Base-by-base conservation (phyloP, 257 asterid species). In the Solanum tarijense region DNA sequence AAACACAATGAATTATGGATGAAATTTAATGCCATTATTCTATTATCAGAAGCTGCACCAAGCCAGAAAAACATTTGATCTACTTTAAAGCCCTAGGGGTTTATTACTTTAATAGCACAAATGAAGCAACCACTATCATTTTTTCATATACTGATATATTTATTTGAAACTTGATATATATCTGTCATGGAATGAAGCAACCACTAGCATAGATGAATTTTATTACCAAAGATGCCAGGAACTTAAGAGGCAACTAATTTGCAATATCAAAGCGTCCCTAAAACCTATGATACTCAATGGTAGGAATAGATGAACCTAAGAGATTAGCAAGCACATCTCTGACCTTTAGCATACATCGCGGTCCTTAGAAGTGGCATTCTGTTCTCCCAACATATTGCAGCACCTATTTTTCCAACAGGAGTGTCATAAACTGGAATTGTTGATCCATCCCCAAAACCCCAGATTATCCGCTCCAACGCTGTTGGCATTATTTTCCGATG, bases 351-450 rank as follows among this genome's bases (percentile, higher is more conserved):
- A 92, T 97, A 96, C 98, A 97, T 91, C 34, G 98, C 98, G 13
- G 98, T 96, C 91, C 99, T 92, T 83, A 97, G 83, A 88, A 97
- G 98, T 66, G 99, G 99, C 99, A 96, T 97, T 89, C 94, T 90
- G 89, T 97, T 97, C 91, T 97, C 99, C 99, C 99, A 97, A 92
- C 99, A 97, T 88, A 97, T 95, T 39, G 99, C 99, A 29, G 98
- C 99, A 62, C 99, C 99, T 1, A 97, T 95, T 90, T 96, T 97
- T 25, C 99, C 99, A 86, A 97, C 79, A 48, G 99, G 95, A 18
- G 99, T 97, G 86, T 97, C 98, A 41, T 93, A 96, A 88, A 96
- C 98, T 6, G 98, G 99, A 89, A 96, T 95, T 25, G 99, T 97
- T 29, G 99, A 96, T 18, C 99, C 99, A 87, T 97, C 99, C 58